Conservation (phyloP, 2,329 filamentous ascomycete genomes). For the Cladosporium sp. region DNA sequence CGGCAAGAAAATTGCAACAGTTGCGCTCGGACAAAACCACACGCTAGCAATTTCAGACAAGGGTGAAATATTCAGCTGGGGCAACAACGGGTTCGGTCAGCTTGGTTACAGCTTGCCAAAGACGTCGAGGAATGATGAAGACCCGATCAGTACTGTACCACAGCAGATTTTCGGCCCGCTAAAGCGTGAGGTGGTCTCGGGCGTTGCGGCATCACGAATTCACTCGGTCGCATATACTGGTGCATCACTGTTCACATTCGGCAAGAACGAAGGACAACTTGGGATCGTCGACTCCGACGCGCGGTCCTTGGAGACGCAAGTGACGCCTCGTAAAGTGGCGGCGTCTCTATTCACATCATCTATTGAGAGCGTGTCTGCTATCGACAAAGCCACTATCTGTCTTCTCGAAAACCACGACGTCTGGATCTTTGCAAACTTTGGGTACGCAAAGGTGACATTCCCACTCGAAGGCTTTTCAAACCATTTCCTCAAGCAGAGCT, state of each 20-base stretch:
- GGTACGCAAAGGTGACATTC: constrained; percentile 87
- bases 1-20: constrained; percentile 71
- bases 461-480: constrained; percentile 73
- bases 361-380: constrained; percentile 80
- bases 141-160: constrained; percentile 76
- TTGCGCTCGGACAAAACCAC: constrained; percentile 89
- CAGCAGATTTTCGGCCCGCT: constrained; percentile 88
- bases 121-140: constrained; percentile 69
- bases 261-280: constrained; percentile 91
- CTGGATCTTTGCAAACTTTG: constrained; percentile 93
- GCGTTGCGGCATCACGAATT: constrained; percentile 82
- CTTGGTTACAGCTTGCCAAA: constrained; percentile 79
- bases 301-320: constrained; percentile 81
- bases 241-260: constrained; percentile 85
- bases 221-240: constrained; percentile 89
- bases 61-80: constrained; percentile 95
- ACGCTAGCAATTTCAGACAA: constrained; percentile 79
- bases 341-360: constrained; percentile 73
- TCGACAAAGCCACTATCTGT: constrained; percentile 84
- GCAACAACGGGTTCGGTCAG: constrained; percentile 80
- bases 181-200: constrained; percentile 79
- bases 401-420: constrained; percentile 85
- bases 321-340: constrained; percentile 80
- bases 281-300: constrained; percentile 95
- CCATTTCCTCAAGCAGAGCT: constrained; percentile 65